These are phyloP conservation scores for Alternaria sp. DNA, from an alignment of 2,329 filamentous ascomycete genomes.

Conservation along the genomic window DNA sequence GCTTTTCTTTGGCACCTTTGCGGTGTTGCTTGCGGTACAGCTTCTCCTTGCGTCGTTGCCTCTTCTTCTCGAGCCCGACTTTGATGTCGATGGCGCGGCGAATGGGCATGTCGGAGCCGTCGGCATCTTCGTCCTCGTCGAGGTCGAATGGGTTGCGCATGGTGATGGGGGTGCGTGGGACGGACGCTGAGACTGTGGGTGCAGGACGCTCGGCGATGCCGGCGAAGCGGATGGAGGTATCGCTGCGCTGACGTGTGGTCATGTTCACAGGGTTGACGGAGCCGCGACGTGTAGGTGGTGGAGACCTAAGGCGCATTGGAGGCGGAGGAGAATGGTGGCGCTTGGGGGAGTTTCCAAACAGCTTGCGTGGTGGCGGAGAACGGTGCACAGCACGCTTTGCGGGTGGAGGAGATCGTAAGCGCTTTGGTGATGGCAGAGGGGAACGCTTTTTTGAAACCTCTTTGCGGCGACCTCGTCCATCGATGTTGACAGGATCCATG, in stretches of 20 bases:
- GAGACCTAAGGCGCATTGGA: conserved; percentile 62
- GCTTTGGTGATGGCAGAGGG: conserved; percentile 65
- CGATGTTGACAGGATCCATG: conserved; percentile 70
- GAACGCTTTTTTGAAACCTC: conserved; percentile 45
- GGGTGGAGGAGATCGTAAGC: conserved; percentile 61
- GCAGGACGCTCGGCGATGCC: conserved; percentile 68
- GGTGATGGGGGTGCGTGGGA: conserved; percentile 75
- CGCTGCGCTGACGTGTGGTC: conserved; percentile 47
- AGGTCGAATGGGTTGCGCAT: conserved; percentile 39
- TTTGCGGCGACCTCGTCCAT: conserved; percentile 44
- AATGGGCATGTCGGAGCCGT: conserved; percentile 64
- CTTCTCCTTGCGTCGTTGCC: conserved; percentile 91
- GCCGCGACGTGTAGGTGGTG: conserved; percentile 65
- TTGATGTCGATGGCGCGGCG: conserved; percentile 98
- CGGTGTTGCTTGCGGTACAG: conserved; percentile 88
- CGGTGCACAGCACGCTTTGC: conserved; percentile 41
- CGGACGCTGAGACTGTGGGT: conserved; percentile 80
- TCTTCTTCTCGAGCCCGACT: conserved; percentile 85
- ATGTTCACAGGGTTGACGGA: conserved; percentile 43
- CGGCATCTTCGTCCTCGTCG: conserved; percentile 48
- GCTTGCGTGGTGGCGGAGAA: conserved; percentile 56
- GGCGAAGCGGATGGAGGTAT: conserved; percentile 54
- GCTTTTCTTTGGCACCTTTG: conserved; percentile 74
- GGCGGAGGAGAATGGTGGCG: conserved; percentile 57
- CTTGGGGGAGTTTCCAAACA: conserved; percentile 75